These are phyloP conservation scores for Akanthomyces dipterigenus DNA, from an alignment of 2,329 filamentous ascomycete species.

Conservation along the genomic window DNA sequence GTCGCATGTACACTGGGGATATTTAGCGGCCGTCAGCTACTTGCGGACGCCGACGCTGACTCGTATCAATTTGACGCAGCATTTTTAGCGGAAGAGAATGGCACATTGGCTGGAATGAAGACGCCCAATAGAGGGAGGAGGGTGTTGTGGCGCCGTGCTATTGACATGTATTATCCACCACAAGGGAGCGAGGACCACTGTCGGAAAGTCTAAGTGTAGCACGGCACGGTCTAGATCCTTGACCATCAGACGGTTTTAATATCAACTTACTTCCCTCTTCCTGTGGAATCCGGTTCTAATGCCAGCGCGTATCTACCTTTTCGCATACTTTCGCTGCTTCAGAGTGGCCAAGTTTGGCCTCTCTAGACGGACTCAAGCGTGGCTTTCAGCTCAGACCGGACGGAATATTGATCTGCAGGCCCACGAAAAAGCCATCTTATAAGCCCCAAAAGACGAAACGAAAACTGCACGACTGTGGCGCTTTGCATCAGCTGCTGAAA, in stretches of 20 bases:
- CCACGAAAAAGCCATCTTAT: background rate
- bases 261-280: background rate
- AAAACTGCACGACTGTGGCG: background rate
- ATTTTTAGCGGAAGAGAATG: background rate
- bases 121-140: background rate
- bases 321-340: background rate
- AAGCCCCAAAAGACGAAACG: background rate
- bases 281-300: background rate
- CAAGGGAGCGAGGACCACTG: constrained; percentile 1
- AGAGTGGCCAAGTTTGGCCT: background rate
- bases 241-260: background rate
- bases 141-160: constrained; percentile 7
- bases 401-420: background rate
- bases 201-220: constrained; percentile 1
- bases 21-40: background rate
- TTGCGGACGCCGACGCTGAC: background rate
- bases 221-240: background rate
- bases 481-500: background rate
- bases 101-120: background rate
- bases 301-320: background rate
- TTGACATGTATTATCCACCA: constrained; percentile 10
- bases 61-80: background rate
- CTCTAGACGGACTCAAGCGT: background rate
- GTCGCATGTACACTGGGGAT: background rate
- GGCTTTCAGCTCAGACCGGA: background rate